Conservation (phyloP, 1,284 basidiomycete species). For the Mycosarcoma mackinlayi region DNA sequence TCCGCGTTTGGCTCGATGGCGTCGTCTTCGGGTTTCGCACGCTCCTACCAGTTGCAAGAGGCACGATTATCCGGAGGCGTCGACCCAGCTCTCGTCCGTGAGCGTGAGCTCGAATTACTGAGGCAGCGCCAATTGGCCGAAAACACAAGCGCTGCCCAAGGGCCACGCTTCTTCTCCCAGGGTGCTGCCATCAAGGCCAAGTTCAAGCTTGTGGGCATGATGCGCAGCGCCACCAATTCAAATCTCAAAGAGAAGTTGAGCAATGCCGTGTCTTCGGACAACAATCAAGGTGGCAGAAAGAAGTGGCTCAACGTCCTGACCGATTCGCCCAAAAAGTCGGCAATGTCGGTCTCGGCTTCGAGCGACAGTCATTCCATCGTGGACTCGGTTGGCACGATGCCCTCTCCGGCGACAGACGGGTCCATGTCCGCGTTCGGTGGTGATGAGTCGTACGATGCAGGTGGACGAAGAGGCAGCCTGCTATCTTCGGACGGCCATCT, state of each 20-base stretch:
- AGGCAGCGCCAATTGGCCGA: conserved; percentile 32
- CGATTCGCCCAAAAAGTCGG: conserved; percentile 18
- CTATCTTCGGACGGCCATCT: conserved; percentile 12
- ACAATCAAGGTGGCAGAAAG: conserved; percentile 21
- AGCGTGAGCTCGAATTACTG: conserved; percentile 34
- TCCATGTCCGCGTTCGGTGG: conserved; percentile 1
- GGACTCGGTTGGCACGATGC: conserved; percentile 21
- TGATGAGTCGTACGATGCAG: conserved; percentile 7
- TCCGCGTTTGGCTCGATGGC: conserved; percentile 48
- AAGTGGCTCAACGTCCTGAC: conserved; percentile 37
- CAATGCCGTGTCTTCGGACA: conserved; percentile 15
- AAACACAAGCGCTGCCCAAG: conserved; percentile 55
- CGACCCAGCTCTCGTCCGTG: conserved; percentile 20
- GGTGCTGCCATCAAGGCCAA: conserved; percentile 60
- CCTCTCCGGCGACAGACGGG: conserved; percentile 11
- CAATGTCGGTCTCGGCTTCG: conserved; percentile 13
- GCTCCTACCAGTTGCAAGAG: conserved; percentile 15
- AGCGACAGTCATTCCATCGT: conserved; percentile 27
- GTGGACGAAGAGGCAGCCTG: conserved; percentile 21
- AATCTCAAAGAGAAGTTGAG: conserved; percentile 43
- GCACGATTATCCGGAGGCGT: conserved; percentile 4
- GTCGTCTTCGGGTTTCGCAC: conserved; percentile 36
- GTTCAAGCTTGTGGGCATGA: conserved; percentile 51
- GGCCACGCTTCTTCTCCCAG: conserved; percentile 51
- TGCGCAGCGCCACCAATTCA: conserved; percentile 39